Base-by-base conservation (phyloP, 768 basidiomycete genomes). In the Pholiota microspora region DNA sequence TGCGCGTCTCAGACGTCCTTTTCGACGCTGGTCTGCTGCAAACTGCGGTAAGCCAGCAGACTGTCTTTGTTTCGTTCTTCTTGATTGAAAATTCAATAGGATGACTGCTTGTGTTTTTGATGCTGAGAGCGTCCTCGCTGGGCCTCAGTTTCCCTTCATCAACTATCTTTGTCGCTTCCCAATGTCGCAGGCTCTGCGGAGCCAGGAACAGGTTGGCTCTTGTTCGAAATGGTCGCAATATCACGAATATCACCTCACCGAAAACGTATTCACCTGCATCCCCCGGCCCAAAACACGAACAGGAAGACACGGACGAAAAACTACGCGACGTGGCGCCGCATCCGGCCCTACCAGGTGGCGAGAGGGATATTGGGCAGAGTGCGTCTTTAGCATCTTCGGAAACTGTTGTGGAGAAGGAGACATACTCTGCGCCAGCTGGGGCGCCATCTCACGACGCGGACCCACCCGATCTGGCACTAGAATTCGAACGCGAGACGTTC, bases 91-190 rank as follows among this genome's bases (percentile, higher is more conserved):
- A 29, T 24, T 61, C 53, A 32, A 27, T 64, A 89, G 87, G 79
- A 89, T 90, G 88, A 85, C 78, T 86, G 82, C 75, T 77, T 73
- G 73, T 71, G 70, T 66, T 73, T 84, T 88, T 84, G 80, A 92
- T 91, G 89, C 81, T 89, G 73, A 83, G 83, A 84, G 87, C 82
- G 83, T 87, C 86, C 81, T 84, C 81, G 77, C 79, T 78, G 81
- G 84, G 83, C 81, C 79, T 82, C 77, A 75, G 69, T 75, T 69
- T 73, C 69, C 67, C 65, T 64, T 71, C 68, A 60, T 69, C 71
- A 59, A 69, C 71, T 67, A 67, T 65, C 61, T 63, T 68, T 64
- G 64, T 60, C 64, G 60, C 64, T 48, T 62, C 61, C 48, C 61
- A 64, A 70, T 75, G 71, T 68, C 66, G 64, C 59, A 62, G 64